Percentiles rank a stretch among this genome's conserved stretches.
phyloP scores from a whole-genome alignment of 495 filamentous ascomycete genomes.

The Podospora australis region DNA sequence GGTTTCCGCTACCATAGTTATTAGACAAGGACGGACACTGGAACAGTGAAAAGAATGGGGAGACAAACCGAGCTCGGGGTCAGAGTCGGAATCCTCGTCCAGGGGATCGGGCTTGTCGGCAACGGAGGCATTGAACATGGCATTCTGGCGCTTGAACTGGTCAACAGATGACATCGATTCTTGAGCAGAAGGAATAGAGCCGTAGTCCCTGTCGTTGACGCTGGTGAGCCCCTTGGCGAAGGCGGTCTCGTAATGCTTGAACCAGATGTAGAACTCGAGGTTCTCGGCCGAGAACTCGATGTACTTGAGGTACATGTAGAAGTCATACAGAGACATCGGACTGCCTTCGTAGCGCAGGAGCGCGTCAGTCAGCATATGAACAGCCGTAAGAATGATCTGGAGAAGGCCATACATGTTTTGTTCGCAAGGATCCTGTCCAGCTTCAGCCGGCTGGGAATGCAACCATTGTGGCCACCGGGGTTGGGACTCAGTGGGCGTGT shows the following conservation, averaged over 20 bases:
- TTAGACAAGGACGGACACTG: background rate
- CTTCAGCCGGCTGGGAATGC: constrained; percentile 29
- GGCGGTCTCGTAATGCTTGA: constrained; percentile 35
- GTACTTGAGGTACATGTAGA: constrained; percentile 38
- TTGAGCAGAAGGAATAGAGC: constrained; percentile 18
- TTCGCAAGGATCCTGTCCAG: constrained; percentile 37
- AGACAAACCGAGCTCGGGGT: constrained; percentile 25
- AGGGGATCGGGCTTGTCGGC: constrained; percentile 4
- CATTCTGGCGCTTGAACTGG: background rate
- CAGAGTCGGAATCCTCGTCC: constrained; percentile 3
- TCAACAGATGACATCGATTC: constrained; percentile 21
- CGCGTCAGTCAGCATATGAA: background rate
- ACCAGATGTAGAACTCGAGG: constrained; percentile 72
- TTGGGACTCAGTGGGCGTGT: constrained; percentile 24
- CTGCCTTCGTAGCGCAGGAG: constrained; percentile 18
- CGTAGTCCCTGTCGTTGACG: constrained; percentile 20
- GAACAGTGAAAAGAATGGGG: background rate
- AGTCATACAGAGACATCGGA: constrained; percentile 36
- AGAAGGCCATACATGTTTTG: constrained; percentile 29
- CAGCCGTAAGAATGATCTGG: background rate
- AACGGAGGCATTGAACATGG: background rate
- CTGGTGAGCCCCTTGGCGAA: constrained; percentile 19
- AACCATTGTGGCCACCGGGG: constrained; percentile 21
- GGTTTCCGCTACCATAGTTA: constrained; percentile 21
- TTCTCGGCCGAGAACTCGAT: constrained; percentile 34